Base-by-base conservation (phyloP, 768 basidiomycete species). In the Daedalea quercina region DNA sequence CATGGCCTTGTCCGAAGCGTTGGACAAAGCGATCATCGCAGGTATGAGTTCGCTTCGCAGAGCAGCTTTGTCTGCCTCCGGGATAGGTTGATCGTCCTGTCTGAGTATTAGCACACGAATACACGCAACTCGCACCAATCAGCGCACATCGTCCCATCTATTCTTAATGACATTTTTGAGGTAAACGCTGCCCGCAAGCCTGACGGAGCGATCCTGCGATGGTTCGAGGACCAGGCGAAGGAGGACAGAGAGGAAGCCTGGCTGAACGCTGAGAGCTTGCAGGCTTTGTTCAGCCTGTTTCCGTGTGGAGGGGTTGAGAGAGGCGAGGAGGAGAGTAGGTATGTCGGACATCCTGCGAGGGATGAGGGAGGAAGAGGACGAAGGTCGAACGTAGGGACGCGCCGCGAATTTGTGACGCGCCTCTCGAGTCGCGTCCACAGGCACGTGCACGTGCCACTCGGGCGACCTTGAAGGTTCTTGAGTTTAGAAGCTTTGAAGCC, bases 161-260 rank as follows among this genome's bases (percentile, higher is more conserved):
- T 80, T 75, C 67, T 89, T 93, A 54, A 93, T 79, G 43, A 86
- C 77, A 65, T 98, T 96, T 74, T 97, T 98, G 59, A 96, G 84
- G 70, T 89, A 94, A 31, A 97, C 85, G 48, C 88, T 86, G 1
- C 84, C 94, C 1, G 92, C 82, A 51, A 95, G 82, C 63, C 94
- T 74, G 28, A 89, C 79, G 0, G 88, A 71, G 60, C 82, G 81
- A 65, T 87, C 80, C 28, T 71, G 68, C n/a, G 78, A 67, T n/a
- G 64, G 61, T 56, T 89, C 78, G 56, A 92, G 81, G 56, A 92
- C 82, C 57, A 97, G 82, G 25, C 76, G 70, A 23, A 98, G 81
- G 22, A 97, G 80, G 63, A 86, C 79, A 2, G 80, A 71, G 12
- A 93, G 76, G 69, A 97, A 99, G 9, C 87, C 88, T 1, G 78